Evolutionary conservation across 768 basidiomycete species (phyloP), one percentile per base, ranked within the genome.

Genomic region (Rhodocollybia butyracea): DNA sequence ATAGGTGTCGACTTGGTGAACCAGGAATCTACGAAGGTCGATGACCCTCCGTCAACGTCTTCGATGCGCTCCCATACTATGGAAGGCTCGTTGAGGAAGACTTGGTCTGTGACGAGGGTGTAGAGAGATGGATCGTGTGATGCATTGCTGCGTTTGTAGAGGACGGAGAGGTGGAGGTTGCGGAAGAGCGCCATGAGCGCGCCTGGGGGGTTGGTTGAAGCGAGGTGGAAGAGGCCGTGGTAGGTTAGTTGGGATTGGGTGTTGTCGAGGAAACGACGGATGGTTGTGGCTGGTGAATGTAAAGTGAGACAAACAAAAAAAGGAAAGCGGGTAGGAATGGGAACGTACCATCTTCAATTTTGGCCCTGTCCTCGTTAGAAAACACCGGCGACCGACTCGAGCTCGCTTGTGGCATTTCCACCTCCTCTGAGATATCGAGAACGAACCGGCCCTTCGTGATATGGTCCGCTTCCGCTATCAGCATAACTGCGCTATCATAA

Each of bases 61-160:
- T 90, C 91, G 27, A 97, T 72, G 19, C 87, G 83, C 70, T 97
- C 94, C 94, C 94, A 97, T 3, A 94, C 88, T 24, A 96, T 82
- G 17, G 83, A 83, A 0, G 84, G 75, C 66, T 96, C 94, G 55
- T 82, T 68, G 2, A 86, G 70, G 67, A 97, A 94, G 17, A 85
- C 82, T 38, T 89, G 78, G 67, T 97, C 94, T 0, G 94, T 94
- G 12, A 88, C 91, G 58, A 97, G 85, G 1, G 84, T 82, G 67
- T 91, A 95, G 6, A 97, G 73, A 4, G 82, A 78, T 0, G 78
- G 50, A 40, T 74, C 70, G 12, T 66, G 59, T n/a, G 59, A 60
- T 15, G 52, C n/a, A 24, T 58, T 54, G n/a, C n/a, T n/a, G 50
- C 77, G 65, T 57, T 88, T 91, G 75, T 93, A 89, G 2, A 97